These are phyloP conservation scores for Epichloe aotearoae DNA, from an alignment of 2,329 filamentous ascomycete genomes.

Conservation along the genomic window DNA sequence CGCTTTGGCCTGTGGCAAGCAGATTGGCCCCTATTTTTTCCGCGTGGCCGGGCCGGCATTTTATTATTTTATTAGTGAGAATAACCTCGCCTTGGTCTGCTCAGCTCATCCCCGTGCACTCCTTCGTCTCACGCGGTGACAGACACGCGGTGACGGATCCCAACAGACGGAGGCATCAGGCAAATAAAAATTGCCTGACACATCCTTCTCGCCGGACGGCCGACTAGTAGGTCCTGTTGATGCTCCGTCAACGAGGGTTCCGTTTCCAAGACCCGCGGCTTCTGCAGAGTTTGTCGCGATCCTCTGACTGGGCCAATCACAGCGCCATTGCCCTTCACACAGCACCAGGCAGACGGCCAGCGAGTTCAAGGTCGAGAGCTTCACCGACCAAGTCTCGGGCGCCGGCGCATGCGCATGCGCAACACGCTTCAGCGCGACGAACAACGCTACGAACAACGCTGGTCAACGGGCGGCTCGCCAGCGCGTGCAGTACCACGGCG, in stretches of 20 bases:
- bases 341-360: not conserved
- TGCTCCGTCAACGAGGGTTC: slow-evolving; percentile 2
- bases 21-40: not conserved
- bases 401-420: not conserved
- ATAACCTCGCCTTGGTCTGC: slow-evolving; percentile 1
- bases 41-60: not conserved
- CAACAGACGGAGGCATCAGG: too few species aligned
- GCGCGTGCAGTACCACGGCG: not conserved
- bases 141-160: too few species aligned
- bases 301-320: slow-evolving; percentile 7
- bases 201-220: not conserved
- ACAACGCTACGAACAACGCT: not conserved
- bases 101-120: not conserved
- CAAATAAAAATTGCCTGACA: not conserved
- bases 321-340: slow-evolving; percentile 1
- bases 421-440: not conserved
- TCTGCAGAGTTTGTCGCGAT: slow-evolving; percentile 5
- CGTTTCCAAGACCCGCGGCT: slow-evolving; percentile 4
- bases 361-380: not conserved
- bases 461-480: not conserved
- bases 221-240: not conserved
- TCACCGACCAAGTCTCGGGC: not conserved
- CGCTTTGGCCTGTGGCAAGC: not conserved
- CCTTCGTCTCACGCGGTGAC: not conserved
- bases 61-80: too few species aligned